phyloP scores from a whole-genome alignment of 352 stramenopile genomes.

The Halophytophthora polymorphica region DNA sequence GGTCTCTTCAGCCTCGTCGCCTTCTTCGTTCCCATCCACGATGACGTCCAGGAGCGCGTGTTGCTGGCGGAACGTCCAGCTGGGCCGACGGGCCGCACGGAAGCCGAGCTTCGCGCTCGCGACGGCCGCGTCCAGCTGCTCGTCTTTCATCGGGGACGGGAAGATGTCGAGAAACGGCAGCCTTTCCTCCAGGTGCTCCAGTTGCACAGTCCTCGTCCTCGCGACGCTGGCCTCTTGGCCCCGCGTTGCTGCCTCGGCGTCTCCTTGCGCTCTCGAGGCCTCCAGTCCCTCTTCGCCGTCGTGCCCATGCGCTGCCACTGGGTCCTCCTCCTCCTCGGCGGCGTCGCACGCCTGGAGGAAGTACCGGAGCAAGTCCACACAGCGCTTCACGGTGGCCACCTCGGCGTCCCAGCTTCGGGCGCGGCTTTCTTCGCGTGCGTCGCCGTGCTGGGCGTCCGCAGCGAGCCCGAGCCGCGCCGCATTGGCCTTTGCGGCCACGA shows the following conservation, averaged over 20 bases:
- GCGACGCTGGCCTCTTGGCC: not conserved
- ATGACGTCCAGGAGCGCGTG: constrained; percentile 51
- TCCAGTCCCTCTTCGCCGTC: no score
- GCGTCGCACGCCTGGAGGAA: constrained; percentile 55
- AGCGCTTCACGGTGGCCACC: constrained; percentile 43
- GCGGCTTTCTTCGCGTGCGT: not conserved
- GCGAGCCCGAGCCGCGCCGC: constrained; percentile 3
- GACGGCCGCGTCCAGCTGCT: constrained; percentile 2
- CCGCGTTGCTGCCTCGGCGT: not conserved
- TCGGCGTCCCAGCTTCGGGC: constrained; percentile 3
- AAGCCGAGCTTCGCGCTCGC: constrained; percentile 4
- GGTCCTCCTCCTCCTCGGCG: constrained; percentile 7
- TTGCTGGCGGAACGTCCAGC: constrained; percentile 64
- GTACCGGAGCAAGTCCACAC: constrained; percentile 63
- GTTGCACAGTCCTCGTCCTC: constrained; percentile 9
- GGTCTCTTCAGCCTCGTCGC: constrained; percentile 13
- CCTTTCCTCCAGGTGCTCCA: constrained; percentile 60
- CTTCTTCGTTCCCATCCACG: constrained; percentile 40
- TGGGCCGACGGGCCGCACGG: constrained; percentile 38
- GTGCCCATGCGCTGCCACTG: not conserved
- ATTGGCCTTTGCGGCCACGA: constrained; percentile 29
- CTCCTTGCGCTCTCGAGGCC: no score
- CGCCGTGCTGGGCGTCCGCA: not conserved
- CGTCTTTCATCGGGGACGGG: constrained; percentile 63
- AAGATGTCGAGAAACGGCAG: constrained; percentile 56